Evolutionary conservation across 768 basidiomycete species (phyloP).

Genomic region (Pleurotus ostreatus): DNA sequence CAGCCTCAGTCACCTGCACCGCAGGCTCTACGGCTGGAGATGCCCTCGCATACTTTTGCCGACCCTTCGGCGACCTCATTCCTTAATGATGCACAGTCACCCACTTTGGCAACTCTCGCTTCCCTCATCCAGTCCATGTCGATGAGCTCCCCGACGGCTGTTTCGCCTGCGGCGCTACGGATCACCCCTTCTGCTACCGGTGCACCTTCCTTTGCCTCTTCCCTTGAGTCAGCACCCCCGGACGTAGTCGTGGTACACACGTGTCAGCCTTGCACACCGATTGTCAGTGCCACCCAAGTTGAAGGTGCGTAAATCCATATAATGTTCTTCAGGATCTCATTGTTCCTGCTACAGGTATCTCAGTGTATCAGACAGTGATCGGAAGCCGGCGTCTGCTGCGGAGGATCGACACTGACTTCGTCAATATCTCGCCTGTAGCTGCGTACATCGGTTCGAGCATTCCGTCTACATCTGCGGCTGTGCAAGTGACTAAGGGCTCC

Average conservation of each 20-base stretch:
- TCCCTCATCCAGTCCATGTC: conserved; percentile 38
- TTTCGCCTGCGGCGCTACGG: conserved; percentile 26
- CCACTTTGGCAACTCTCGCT: conserved; percentile 18
- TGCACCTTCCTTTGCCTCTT: conserved; percentile 23
- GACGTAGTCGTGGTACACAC: conserved; percentile 57
- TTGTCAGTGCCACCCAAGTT: conserved; percentile 62
- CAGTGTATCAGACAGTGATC: conserved; percentile 69
- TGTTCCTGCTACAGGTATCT: conserved; percentile 46
- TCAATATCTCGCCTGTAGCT: conserved; percentile 62
- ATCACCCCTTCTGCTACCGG: conserved; percentile 27
- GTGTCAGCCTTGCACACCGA: conserved; percentile 56
- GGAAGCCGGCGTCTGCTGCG: conserved; percentile 55
- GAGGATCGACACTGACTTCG: conserved; percentile 76
- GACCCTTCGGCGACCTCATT: neutral
- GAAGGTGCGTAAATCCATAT: conserved; percentile 48
- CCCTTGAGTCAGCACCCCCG: conserved; percentile 23
- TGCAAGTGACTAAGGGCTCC: conserved; percentile 49
- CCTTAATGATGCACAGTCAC: conserved; percentile 18
- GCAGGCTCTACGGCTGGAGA: conserved; percentile 18
- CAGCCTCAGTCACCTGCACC: conserved; percentile 16
- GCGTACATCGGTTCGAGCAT: conserved; percentile 37
- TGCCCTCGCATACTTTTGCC: conserved; percentile 16
- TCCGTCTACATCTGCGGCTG: conserved; percentile 42
- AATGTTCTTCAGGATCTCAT: neutral
- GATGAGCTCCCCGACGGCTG: conserved; percentile 29